These are phyloP conservation scores for Fusarium sarcochroum DNA, from an alignment of 2,329 filamentous ascomycete species.

Conservation along the genomic window DNA sequence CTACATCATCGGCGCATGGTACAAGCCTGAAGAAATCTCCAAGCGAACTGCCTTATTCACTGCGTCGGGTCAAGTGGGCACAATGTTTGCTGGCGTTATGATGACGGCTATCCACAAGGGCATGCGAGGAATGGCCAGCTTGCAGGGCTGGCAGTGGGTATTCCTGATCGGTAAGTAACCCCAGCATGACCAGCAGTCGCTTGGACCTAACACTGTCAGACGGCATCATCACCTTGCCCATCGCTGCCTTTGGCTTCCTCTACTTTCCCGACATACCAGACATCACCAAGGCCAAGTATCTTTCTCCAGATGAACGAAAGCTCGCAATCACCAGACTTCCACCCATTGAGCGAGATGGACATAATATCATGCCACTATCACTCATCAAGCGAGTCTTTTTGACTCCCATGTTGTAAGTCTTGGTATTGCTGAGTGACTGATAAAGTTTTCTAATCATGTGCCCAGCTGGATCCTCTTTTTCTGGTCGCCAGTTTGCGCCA, in stretches of 20 bases:
- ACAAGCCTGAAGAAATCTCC: constrained; percentile 68
- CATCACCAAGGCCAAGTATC: constrained; percentile 53
- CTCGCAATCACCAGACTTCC: constrained; percentile 51
- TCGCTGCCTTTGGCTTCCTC: constrained; percentile 43
- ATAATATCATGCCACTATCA: constrained; percentile 51
- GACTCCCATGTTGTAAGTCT: constrained; percentile 48
- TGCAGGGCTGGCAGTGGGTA: constrained; percentile 65
- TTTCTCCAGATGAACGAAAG: constrained; percentile 51
- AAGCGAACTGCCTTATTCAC: constrained; percentile 73
- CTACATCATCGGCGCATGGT: constrained; percentile 64
- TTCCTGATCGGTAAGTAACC: constrained; percentile 36
- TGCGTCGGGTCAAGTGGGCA: constrained; percentile 68
- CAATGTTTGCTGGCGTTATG: constrained; percentile 71
- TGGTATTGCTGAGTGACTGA: background rate
- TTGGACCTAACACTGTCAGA: background rate
- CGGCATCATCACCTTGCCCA: constrained; percentile 43
- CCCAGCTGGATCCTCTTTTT: constrained; percentile 56
- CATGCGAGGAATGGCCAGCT: constrained; percentile 57
- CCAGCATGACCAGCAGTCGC: accelerated
- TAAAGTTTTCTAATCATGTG: background rate
- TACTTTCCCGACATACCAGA: constrained; percentile 51
- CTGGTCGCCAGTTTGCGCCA: constrained; percentile 51
- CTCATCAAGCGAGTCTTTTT: constrained; percentile 49
- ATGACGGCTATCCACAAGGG: constrained; percentile 59
- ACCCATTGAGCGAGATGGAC: constrained; percentile 51